Base-by-base conservation (phyloP, 768 basidiomycete genomes). In the Xerocomus spinulosus region DNA sequence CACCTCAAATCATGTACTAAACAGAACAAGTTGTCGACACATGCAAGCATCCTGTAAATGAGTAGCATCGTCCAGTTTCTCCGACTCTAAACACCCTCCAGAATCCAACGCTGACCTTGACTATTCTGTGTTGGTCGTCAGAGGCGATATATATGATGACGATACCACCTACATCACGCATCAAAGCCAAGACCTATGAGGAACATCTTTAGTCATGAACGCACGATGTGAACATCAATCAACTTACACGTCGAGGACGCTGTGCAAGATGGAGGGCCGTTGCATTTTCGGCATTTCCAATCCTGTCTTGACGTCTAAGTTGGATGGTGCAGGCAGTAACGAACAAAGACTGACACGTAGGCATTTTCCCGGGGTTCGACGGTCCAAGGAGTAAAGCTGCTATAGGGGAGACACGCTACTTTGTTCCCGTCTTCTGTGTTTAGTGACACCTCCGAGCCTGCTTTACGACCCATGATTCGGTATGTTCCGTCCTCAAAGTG, bases 231-330 rank as follows among this genome's bases (percentile, higher is more conserved):
- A 28, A 6, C 18, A 35, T 35, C 4, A 9, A 17, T 3, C 18
- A 17, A 10, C 34, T 35, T 18, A 53, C 52, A 23, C 3, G 20
- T 15, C 6, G 18, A 17, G 29, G 42, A 15, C 9, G 9, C 8
- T 42, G 42, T 3, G 13, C 6, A n/a, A 38, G 20, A n/a, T 53
- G 35, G 15, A 53, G 29, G 12, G 37, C 44, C 3, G 36, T 53
- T 14, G 44, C 49, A 18, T 43, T 30, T 8, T 1, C 41, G 25
- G 44, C 42, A 37, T 51, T 51, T 18, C 34, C 34, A 17, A 35
- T 35, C 34, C 34, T 35, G 34, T 9, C 10, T 10, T 4, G 8
- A 35, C 18, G 9, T 2, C 9, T 17, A n/a, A 20, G 34, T n/a
- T 35, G 34, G 17, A 17, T 20, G 34, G 9, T 9, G 9, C 17